Conservation (phyloP, 2,329 filamentous ascomycete species). For the Xylariales sp. region DNA sequence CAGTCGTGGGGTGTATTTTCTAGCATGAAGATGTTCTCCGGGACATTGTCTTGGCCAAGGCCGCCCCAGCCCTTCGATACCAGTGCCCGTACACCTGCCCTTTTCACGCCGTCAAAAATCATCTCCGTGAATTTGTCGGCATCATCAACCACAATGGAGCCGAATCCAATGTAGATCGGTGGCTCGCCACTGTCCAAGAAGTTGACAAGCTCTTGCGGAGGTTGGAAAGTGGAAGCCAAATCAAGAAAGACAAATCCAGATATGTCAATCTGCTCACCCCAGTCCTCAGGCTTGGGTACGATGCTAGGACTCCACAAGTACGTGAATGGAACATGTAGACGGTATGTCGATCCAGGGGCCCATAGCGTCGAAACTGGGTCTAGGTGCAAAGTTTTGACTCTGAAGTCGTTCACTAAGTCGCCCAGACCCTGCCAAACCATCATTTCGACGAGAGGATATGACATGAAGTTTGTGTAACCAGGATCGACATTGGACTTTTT, state of each 20-base stretch:
- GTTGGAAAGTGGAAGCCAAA: slow-evolving; percentile 56
- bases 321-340: slow-evolving; percentile 70
- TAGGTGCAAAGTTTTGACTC: slow-evolving; percentile 62
- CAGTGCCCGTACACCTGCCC: slow-evolving; percentile 64
- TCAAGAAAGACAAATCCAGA: slow-evolving; percentile 78
- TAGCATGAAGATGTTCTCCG: slow-evolving; percentile 66
- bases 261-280: slow-evolving; percentile 67
- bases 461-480: slow-evolving; percentile 75
- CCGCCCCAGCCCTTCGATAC: slow-evolving; percentile 76
- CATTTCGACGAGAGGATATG: slow-evolving; percentile 76
- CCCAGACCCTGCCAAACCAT: slow-evolving; percentile 89
- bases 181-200: slow-evolving; percentile 54
- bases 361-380: slow-evolving; percentile 73
- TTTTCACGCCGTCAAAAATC: slow-evolving; percentile 65
- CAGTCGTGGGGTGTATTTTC: slow-evolving; percentile 74
- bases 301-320: slow-evolving; percentile 68
- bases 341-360: slow-evolving; percentile 70
- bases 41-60: slow-evolving; percentile 54
- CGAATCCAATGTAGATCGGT: slow-evolving; percentile 73
- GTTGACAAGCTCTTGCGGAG: slow-evolving; percentile 47
- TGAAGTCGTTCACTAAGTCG: slow-evolving; percentile 72
- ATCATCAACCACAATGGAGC: slow-evolving; percentile 71
- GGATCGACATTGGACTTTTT: slow-evolving; percentile 67
- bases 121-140: slow-evolving; percentile 63
- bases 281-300: slow-evolving; percentile 64